Base-by-base conservation (phyloP, 1,284 basidiomycete species). In the Boletus smithii region DNA sequence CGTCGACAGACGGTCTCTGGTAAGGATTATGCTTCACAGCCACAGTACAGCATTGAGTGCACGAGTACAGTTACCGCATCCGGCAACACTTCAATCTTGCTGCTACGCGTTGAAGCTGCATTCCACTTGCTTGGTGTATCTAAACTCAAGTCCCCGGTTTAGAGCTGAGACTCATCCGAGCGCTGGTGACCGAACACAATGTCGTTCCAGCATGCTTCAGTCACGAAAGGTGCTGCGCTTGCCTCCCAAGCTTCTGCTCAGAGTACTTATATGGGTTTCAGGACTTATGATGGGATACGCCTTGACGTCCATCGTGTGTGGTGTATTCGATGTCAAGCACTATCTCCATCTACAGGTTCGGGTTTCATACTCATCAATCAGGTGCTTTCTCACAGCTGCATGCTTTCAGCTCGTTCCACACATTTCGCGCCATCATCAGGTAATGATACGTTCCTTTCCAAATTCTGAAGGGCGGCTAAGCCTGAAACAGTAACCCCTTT, bases 291-390 rank as follows among this genome's bases (percentile, higher is more conserved):
- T 90, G 49, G 71, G 76, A 40, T 71, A 80, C 31, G 89, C 82
- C 27, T 55, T 88, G 41, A 75, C 81, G 4, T 90, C 91, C 16
- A 73, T 93, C 43, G 60, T 81, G 5, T 81, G 78, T 31, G 86
- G 89, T 1, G 68, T 94, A 35, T 85, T 92, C 59, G 91, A 92
- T 62, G 71, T 90, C 52, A 94, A 95, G 67, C 85, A 93, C 57
- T 89, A 91, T 62, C 78, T 92, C 50, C 87, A 94, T 66, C 73
- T 94, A 5, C 90, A 92, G 69, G 85, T 81, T 50, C 50, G 70
- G 51, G 2, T 40, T 26, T 44, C 27, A 17, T 33, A 14, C 41
- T 36, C 40, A 8, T 16, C 32, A 20, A 20, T 34, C 48, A 41
- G 46, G 31, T 39, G 48, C 43, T 37, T 50, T 53, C 40, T 49